Percentiles rank a stretch among this genome's conserved stretches.
Conservation (phyloP, 768 basidiomycete genomes). For the Hericium rajendrae region DNA sequence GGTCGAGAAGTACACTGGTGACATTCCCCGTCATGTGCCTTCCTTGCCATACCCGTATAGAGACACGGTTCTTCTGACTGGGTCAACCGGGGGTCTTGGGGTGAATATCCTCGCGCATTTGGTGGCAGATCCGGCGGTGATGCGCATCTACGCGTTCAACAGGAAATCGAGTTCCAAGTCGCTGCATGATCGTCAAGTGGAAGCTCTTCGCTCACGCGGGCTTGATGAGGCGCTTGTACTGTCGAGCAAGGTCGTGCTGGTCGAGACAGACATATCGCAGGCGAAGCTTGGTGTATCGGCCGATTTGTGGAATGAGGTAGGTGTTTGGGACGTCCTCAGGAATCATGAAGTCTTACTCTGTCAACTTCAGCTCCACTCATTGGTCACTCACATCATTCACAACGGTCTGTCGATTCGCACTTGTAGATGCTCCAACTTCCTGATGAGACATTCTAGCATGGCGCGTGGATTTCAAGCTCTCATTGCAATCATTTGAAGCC, state of each 20-base stretch:
- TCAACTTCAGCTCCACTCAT: neutral
- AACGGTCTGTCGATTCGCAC: slow-evolving; percentile 6
- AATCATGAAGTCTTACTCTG: too few species aligned
- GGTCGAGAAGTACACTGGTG: neutral
- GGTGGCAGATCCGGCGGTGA: neutral
- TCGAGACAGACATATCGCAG: slow-evolving; percentile 14
- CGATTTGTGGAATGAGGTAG: slow-evolving; percentile 8
- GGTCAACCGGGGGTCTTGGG: neutral
- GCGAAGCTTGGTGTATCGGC: slow-evolving; percentile 5
- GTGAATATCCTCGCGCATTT: neutral
- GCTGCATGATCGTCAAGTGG: neutral
- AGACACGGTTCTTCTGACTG: neutral
- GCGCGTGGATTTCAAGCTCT: slow-evolving; percentile 9
- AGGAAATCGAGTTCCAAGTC: neutral
- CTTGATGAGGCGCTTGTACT: slow-evolving; percentile 2
- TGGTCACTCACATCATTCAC: slow-evolving; percentile 16
- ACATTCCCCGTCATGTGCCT: neutral
- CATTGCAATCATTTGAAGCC: slow-evolving; percentile 8
- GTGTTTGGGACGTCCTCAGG: neutral
- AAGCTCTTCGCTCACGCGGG: neutral
- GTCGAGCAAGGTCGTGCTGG: slow-evolving; percentile 12
- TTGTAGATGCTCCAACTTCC: neutral
- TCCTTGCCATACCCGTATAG: neutral
- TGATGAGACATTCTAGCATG: neutral
- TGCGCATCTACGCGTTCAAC: neutral